Conservation (phyloP, 495 filamentous ascomycete species). For the Rusavskia elegans region DNA sequence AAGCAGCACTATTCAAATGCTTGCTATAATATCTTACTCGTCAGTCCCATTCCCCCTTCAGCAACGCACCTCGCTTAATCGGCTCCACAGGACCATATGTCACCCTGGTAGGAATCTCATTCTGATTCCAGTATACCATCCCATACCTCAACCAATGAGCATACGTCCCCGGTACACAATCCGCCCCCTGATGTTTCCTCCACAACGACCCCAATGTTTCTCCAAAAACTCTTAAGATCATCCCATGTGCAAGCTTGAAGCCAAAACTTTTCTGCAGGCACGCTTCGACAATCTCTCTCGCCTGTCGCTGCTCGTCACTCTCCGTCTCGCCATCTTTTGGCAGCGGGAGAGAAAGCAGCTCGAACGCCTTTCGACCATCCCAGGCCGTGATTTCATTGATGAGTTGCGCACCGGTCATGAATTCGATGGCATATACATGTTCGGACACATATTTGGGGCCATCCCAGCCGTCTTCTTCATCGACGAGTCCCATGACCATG, state of each 20-base stretch:
- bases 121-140: constrained; percentile 4
- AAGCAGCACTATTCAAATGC: no score
- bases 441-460: constrained; percentile 31
- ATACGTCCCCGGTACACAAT: constrained; percentile 21
- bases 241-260: constrained; percentile 37
- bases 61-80: no score
- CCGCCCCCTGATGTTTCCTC: constrained; percentile 28
- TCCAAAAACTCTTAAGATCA: constrained; percentile 15
- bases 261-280: constrained; percentile 30
- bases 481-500: constrained; percentile 33
- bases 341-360: constrained; percentile 31
- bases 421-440: constrained; percentile 32
- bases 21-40: no score
- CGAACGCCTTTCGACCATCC: constrained; percentile 31
- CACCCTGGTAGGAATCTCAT: no score
- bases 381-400: constrained; percentile 34
- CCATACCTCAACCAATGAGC: constrained; percentile 30
- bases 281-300: constrained; percentile 32
- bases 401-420: constrained; percentile 32
- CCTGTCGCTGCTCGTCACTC: constrained; percentile 29
- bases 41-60: no score
- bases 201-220: constrained; percentile 30
- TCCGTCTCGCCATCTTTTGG: constrained; percentile 28
- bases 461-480: constrained; percentile 30
- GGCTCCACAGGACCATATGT: no score